Percentiles rank a stretch among this genome's conserved stretches.
Conservation (phyloP, 768 basidiomycete genomes). For the Boletus pseudo-olivaceus region DNA sequence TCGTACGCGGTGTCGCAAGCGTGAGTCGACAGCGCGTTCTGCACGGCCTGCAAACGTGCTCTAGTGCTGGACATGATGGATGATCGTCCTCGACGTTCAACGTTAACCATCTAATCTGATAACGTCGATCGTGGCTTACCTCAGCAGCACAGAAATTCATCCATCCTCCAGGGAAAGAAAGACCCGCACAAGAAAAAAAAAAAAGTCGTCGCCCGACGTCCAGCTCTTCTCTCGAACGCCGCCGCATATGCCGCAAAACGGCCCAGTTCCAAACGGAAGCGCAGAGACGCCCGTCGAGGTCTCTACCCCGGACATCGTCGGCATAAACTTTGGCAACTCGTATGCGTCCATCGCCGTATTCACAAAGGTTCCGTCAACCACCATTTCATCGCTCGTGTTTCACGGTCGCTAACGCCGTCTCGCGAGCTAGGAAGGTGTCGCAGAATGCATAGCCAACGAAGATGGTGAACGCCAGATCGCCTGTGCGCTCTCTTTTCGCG, state of each 20-base stretch:
- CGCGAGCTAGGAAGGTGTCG: conserved; percentile 68
- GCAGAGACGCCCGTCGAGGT: conserved; percentile 40
- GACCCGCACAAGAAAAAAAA: neutral
- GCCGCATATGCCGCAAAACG: conserved; percentile 40
- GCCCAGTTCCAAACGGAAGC: conserved; percentile 47
- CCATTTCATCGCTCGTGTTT: neutral
- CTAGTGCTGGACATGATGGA: conserved; percentile 6
- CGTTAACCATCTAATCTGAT: conserved; percentile 10
- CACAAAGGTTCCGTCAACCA: conserved; percentile 68
- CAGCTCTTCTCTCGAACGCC: neutral
- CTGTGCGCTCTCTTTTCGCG: conserved; percentile 86
- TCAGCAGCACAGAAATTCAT: conserved; percentile 1
- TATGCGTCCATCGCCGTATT: conserved; percentile 95
- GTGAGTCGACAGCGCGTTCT: conserved; percentile 2
- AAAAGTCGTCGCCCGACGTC: neutral
- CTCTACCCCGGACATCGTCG: conserved; percentile 62
- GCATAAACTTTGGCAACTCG: conserved; percentile 95
- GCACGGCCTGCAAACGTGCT: conserved; percentile 12
- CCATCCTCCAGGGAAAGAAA: neutral
- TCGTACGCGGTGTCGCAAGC: neutral
- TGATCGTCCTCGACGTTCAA: neutral
- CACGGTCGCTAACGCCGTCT: neutral
- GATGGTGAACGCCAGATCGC: conserved; percentile 99
- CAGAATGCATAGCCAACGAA: conserved; percentile 96
- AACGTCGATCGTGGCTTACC: neutral